Evolutionary conservation across 2,329 filamentous ascomycete species (phyloP), one percentile per base, ranked within the genome.

Genomic region (Pseudopithomyces chartarum): DNA sequence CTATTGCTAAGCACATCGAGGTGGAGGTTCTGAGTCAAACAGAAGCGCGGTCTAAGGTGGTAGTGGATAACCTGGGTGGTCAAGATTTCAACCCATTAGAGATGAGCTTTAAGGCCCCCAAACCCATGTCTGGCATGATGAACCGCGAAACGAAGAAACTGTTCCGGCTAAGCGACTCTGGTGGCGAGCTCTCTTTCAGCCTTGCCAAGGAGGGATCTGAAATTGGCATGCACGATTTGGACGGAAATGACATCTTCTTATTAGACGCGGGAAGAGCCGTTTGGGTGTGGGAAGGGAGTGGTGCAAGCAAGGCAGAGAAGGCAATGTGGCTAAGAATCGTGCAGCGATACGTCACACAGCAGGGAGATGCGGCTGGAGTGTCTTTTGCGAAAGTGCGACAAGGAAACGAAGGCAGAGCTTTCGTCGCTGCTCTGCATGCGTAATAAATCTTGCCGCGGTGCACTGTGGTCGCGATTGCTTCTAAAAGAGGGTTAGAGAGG

Each of bases 271-370:
- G 86, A 6, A 81, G 71, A 49, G 76, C 76, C 7, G 77, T 90
- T 33, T 90, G 87, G 86, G 85, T 90, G 1, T 90, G 87, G 87
- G 81, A 88, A 65, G 87, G 87, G 0, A 73, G 75, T 2, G 76
- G 78, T 1, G 86, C 87, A 8, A 89, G 86, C 69, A 73, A 74
- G 33, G 74, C 71, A 1, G 87, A 90, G 74, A 87, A 81, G 70
- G 80, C 83, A 5, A 77, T 78, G 69, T 90, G 87, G 87, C 72
- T 87, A 44, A 80, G 78, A 56, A 80, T 86, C 4, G 82, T 84
- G n/a, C 82, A 87, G 73, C 76, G 78, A 5, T 87, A 87, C 60
- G 67, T 85, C 47, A 75, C 76, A 11, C 76, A 77, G 52, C 70
- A 83, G 49, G 73, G 77, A 57, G 67, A 70, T 56, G 70, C 82